phyloP scores from a whole-genome alignment of 371 early-diverging fungal species.

The Apophysomyces ossiformis region DNA sequence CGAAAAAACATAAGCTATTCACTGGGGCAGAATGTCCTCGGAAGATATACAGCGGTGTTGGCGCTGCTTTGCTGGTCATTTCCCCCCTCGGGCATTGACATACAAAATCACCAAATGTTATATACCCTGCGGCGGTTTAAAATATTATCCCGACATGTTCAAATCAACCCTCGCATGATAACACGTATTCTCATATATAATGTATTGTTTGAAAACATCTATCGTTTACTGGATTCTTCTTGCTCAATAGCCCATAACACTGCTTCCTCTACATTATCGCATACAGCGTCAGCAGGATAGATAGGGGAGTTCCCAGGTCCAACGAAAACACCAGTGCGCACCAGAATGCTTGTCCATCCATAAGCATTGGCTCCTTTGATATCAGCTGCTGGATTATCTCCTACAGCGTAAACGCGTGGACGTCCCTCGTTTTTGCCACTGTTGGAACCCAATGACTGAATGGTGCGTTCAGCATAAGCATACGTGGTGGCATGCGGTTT shows the following conservation, averaged over 20 bases:
- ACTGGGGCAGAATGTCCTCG: slow-evolving; percentile 38
- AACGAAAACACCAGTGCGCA: slow-evolving; percentile 81
- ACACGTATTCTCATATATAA: not conserved
- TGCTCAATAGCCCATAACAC: slow-evolving; percentile 60
- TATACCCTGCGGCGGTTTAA: not conserved
- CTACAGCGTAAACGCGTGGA: slow-evolving; percentile 67
- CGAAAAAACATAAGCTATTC: slow-evolving; percentile 30
- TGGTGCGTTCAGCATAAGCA: slow-evolving; percentile 65
- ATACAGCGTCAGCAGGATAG: slow-evolving; percentile 63
- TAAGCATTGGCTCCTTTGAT: slow-evolving; percentile 82
- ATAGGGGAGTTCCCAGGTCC: slow-evolving; percentile 59
- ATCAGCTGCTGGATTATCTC: slow-evolving; percentile 80
- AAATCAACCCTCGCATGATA: no score
- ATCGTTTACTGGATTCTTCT: slow-evolving; percentile 25
- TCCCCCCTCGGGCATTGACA: not conserved
- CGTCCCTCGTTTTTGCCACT: not conserved
- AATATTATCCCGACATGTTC: no score
- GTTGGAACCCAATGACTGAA: slow-evolving; percentile 34
- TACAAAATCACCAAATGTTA: not conserved
- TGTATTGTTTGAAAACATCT: not conserved
- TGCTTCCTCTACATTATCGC: slow-evolving; percentile 79
- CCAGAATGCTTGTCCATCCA: slow-evolving; percentile 84
- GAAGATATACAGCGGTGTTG: slow-evolving; percentile 40
- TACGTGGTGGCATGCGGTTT: slow-evolving; percentile 83
- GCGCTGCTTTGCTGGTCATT: slow-evolving; percentile 17